Conservation (phyloP, 1,139 yeast genomes). For the Candida albicans region DNA sequence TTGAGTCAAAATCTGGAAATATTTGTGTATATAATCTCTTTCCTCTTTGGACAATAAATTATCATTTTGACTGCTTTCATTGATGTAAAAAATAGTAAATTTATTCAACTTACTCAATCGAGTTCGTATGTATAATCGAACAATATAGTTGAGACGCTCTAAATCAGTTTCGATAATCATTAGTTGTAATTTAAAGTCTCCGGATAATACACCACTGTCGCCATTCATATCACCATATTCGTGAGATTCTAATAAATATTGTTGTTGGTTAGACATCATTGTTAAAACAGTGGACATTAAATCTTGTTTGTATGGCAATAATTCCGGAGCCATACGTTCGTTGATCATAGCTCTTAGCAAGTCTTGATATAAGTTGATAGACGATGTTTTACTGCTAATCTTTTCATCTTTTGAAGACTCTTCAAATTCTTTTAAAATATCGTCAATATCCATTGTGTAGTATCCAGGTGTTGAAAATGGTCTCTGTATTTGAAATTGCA, state of each 20-base stretch:
- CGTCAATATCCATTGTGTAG: conserved; percentile 59
- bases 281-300: conserved; percentile 58
- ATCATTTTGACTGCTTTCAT: conserved; percentile 23
- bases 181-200: conserved; percentile 74
- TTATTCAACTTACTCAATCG: conserved; percentile 74
- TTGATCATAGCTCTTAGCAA: conserved; percentile 74
- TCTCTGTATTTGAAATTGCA: no score
- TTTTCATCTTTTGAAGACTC: conserved; percentile 14
- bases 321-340: conserved; percentile 83
- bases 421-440: conserved; percentile 66
- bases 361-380: conserved; percentile 31
- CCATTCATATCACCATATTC: conserved; percentile 48
- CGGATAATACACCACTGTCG: conserved; percentile 39
- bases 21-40: conserved; percentile 57
- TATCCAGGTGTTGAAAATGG: no score
- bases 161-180: conserved; percentile 89
- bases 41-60: conserved; percentile 58
- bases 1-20: conserved; percentile 61
- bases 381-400: conserved; percentile 11
- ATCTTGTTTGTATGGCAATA: conserved; percentile 66
- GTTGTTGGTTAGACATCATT: conserved; percentile 68
- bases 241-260: conserved; percentile 62
- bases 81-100: conserved; percentile 56
- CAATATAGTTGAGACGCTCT: conserved; percentile 78
- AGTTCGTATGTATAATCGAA: conserved; percentile 77